Conservation (phyloP, 2,329 filamentous ascomycete genomes). For the Xylariaceae sp. region DNA sequence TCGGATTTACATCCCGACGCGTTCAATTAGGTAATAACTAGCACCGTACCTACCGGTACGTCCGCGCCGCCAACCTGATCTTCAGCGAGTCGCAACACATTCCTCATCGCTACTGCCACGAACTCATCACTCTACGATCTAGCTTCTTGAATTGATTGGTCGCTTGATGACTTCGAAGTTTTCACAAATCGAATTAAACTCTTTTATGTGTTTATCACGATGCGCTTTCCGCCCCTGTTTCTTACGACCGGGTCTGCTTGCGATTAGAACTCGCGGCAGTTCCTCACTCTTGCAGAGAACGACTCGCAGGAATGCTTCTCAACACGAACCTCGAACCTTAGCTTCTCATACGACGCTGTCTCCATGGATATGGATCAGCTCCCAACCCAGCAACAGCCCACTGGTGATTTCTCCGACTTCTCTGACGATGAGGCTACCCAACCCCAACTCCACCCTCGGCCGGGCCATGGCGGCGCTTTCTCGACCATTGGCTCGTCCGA, state of each 20-base stretch:
- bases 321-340: slow-evolving; percentile 14
- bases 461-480: slow-evolving; percentile 16
- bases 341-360: slow-evolving; percentile 19
- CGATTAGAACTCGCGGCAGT: slow-evolving; percentile 24
- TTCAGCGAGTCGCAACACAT: too few relatives aligned
- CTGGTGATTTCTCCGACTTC: slow-evolving; percentile 20
- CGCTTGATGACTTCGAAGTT: too few relatives aligned
- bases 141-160: too few relatives aligned
- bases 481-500: slow-evolving; percentile 18
- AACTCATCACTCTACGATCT: too few relatives aligned
- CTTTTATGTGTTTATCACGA: slow-evolving; percentile 12
- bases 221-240: slow-evolving; percentile 24
- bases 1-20: too few relatives aligned
- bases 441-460: slow-evolving; percentile 4
- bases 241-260: slow-evolving; percentile 19
- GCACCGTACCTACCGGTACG: too few relatives aligned
- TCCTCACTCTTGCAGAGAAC: slow-evolving; percentile 13
- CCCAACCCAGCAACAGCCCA: slow-evolving; percentile 14
- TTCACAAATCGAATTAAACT: too few relatives aligned
- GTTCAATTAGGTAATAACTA: too few relatives aligned
- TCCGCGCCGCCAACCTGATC: too few relatives aligned
- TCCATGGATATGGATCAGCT: slow-evolving; percentile 15
- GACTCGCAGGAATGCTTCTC: slow-evolving; percentile 21
- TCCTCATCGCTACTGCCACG: too few relatives aligned
- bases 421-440: slow-evolving; percentile 23